phyloP scores from a whole-genome alignment of 306 rosid species.

The Ziziphus jujuba region DNA sequence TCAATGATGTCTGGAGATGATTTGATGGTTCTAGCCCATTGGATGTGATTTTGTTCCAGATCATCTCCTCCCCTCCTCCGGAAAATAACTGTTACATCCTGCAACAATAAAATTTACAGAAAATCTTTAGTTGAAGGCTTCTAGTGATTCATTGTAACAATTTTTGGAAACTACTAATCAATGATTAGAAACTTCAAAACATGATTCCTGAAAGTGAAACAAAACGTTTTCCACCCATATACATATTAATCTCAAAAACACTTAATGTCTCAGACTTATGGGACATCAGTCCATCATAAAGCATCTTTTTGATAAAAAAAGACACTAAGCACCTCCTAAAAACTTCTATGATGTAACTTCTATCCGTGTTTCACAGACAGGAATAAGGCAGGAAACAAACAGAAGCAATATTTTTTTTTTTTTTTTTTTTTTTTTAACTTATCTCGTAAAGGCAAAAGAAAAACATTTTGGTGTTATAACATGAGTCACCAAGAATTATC shows the following conservation, averaged over 20 bases:
- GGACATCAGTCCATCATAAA: background rate
- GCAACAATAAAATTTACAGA: constrained; percentile 27
- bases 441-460: constrained; percentile 1
- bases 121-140: constrained; percentile 27
- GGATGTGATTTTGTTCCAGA: constrained; percentile 70
- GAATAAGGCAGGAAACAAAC: background rate
- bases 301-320: background rate
- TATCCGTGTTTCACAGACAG: no score
- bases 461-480: background rate
- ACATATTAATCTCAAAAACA: background rate
- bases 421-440: background rate
- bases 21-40: constrained; percentile 59
- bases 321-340: background rate
- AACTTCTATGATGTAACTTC: background rate
- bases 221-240: constrained; percentile 7
- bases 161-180: constrained; percentile 3
- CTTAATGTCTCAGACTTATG: background rate
- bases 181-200: background rate
- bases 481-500: background rate
- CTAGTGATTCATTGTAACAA: constrained; percentile 9
- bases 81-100: constrained; percentile 83
- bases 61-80: constrained; percentile 95
- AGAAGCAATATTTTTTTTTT: background rate
- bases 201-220: background rate
- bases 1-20: constrained; percentile 72